Percentiles rank a stretch among this genome's conserved stretches.
Evolutionary conservation across 1,139 yeast genomes (phyloP).

Genomic region (Starmera stellimalicola): DNA sequence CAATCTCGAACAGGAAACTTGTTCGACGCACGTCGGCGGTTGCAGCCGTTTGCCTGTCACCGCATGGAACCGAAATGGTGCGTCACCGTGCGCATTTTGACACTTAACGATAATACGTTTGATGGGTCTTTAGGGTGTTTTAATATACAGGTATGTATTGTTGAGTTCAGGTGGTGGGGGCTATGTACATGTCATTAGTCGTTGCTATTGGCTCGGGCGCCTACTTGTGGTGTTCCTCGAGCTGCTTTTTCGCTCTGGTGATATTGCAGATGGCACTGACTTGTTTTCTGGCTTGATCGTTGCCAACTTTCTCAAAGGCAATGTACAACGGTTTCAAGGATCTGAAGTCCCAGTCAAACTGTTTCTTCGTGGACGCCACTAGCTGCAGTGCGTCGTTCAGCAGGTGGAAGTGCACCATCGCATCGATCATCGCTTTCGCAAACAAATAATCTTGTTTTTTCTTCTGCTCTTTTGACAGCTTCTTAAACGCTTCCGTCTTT

Average conservation of each 20-base stretch:
- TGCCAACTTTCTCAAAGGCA: constrained; percentile 43
- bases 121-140: too few relatives aligned
- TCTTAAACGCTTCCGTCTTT: constrained; percentile 39
- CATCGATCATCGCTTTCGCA: constrained; percentile 53
- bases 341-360: constrained; percentile 64
- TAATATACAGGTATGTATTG: too few relatives aligned
- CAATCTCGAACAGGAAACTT: too few relatives aligned
- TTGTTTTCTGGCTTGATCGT: constrained; percentile 28
- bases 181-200: too few relatives aligned
- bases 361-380: constrained; percentile 54
- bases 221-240: too few relatives aligned
- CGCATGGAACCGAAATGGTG: too few relatives aligned
- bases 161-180: too few relatives aligned
- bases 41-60: too few relatives aligned
- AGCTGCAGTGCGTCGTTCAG: constrained; percentile 65
- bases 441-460: constrained; percentile 53
- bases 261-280: constrained; percentile 26
- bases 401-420: constrained; percentile 41
- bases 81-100: too few relatives aligned
- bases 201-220: too few relatives aligned
- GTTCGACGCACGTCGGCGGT: too few relatives aligned
- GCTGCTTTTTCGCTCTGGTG: constrained; percentile 1
- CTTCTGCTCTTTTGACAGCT: constrained; percentile 29
- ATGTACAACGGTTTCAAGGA: constrained; percentile 39
- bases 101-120: too few relatives aligned